These are phyloP conservation scores for Stagonosporopsis tanaceti DNA, from an alignment of 2,329 filamentous ascomycete species.

Conservation along the genomic window DNA sequence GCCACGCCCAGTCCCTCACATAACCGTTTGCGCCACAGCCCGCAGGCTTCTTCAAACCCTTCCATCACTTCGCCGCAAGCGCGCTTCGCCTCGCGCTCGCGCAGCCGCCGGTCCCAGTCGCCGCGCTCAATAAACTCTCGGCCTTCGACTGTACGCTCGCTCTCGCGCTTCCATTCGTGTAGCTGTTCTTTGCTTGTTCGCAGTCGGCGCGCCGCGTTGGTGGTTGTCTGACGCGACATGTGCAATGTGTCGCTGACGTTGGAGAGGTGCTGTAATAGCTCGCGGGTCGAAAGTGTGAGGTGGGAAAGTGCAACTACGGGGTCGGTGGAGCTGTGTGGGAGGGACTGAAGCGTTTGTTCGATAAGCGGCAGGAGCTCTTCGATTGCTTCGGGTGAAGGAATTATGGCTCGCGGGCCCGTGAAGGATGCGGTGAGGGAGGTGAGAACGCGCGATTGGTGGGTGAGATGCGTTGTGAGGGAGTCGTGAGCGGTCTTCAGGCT, in stretches of 20 bases:
- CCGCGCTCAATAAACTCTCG: slow-evolving; percentile 81
- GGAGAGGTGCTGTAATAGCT: slow-evolving; percentile 81
- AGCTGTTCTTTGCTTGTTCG: slow-evolving; percentile 86
- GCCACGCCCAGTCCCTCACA: slow-evolving; percentile 56
- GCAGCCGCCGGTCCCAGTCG: slow-evolving; percentile 81
- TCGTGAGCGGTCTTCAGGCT: slow-evolving; percentile 80
- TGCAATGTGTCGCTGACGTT: slow-evolving; percentile 90
- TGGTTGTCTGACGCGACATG: slow-evolving; percentile 89
- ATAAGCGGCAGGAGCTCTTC: slow-evolving; percentile 75
- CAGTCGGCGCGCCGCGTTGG: slow-evolving; percentile 79
- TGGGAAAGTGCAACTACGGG: slow-evolving; percentile 72
- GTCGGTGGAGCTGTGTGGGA: slow-evolving; percentile 71
- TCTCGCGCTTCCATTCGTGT: slow-evolving; percentile 82
- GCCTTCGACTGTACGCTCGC: slow-evolving; percentile 82
- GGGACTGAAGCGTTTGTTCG: slow-evolving; percentile 68
- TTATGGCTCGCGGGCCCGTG: slow-evolving; percentile 71
- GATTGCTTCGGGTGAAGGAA: slow-evolving; percentile 70
- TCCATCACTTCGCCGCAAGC: slow-evolving; percentile 89
- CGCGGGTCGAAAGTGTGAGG: slow-evolving; percentile 70
- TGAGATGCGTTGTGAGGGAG: slow-evolving; percentile 76
- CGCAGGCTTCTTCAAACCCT: slow-evolving; percentile 91
- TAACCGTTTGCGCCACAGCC: slow-evolving; percentile 80
- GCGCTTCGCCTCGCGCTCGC: slow-evolving; percentile 79
- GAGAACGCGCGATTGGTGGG: slow-evolving; percentile 77
- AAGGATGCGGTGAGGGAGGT: slow-evolving; percentile 77